Conservation (phyloP, 768 basidiomycete genomes). For the Holtermanniella nyarrowii region DNA sequence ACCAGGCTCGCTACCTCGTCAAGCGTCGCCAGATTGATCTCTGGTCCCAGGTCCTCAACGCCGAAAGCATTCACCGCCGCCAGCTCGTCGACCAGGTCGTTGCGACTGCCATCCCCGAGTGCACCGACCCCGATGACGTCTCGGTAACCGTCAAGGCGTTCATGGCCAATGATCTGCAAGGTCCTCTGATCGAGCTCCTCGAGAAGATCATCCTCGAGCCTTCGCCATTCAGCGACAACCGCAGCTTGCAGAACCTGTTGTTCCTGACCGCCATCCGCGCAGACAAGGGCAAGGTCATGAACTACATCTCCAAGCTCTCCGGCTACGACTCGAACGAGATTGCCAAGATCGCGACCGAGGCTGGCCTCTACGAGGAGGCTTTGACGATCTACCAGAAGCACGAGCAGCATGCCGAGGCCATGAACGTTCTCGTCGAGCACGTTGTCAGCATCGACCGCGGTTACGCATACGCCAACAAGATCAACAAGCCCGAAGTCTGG, state of each 20-base stretch:
- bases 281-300: constrained; percentile 96
- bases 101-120: constrained; percentile 90
- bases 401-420: constrained; percentile 86
- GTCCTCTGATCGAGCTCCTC: constrained; percentile 89
- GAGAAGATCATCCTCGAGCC: constrained; percentile 98
- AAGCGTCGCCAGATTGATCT: constrained; percentile 90
- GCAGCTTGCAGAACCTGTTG: constrained; percentile 87
- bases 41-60: constrained; percentile 86
- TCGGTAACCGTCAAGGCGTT: constrained; percentile 98
- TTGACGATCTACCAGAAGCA: constrained; percentile 97
- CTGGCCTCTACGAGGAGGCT: constrained; percentile 90
- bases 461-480: constrained; percentile 87
- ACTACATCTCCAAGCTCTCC: constrained; percentile 93
- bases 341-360: constrained; percentile 90
- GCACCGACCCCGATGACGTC: constrained; percentile 96
- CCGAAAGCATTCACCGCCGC: constrained; percentile 84
- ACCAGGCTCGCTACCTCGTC: constrained; percentile 94
- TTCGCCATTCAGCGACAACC: constrained; percentile 95
- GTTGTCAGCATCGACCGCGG: constrained; percentile 96
- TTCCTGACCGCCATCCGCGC: constrained; percentile 92
- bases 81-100: constrained; percentile 89
- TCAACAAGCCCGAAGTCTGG: constrained; percentile 95
- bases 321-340: constrained; percentile 93
- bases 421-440: constrained; percentile 95
- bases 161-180: constrained; percentile 89